These are phyloP conservation scores for Aspergillus sp. DNA, from an alignment of 2,329 filamentous ascomycete genomes.

Conservation along the genomic window DNA sequence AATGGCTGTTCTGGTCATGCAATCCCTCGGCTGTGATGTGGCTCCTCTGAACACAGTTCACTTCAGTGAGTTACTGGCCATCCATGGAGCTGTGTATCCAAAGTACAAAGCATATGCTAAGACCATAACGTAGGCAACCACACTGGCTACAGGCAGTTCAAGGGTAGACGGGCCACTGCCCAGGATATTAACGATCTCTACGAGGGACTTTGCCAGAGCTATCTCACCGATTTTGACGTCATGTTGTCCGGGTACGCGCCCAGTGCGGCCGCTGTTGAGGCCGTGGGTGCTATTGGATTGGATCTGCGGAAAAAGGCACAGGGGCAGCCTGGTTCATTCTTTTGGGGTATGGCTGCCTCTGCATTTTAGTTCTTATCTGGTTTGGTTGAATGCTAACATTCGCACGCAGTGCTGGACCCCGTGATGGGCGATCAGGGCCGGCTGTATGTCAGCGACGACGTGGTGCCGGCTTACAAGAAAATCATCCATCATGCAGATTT, in stretches of 20 bases:
- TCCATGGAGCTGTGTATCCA: not conserved
- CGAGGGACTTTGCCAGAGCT: conserved; percentile 70
- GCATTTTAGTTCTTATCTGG: not conserved
- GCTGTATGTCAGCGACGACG: conserved; percentile 84
- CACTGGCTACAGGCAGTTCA: conserved; percentile 82
- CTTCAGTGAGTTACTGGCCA: conserved; percentile 61
- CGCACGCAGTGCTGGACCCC: conserved; percentile 66
- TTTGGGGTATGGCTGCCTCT: conserved; percentile 56
- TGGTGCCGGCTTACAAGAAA: conserved; percentile 80
- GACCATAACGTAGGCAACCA: conserved; percentile 68
- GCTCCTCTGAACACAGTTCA: conserved; percentile 93
- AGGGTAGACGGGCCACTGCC: conserved; percentile 72
- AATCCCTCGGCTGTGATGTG: conserved; percentile 87
- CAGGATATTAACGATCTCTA: conserved; percentile 79
- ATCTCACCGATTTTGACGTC: conserved; percentile 84
- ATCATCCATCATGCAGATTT: conserved; percentile 76
- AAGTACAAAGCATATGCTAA: not conserved
- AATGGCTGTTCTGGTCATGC: conserved; percentile 90
- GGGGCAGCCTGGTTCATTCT: conserved; percentile 65
- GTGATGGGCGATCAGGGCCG: conserved; percentile 96
- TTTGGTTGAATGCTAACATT: conserved; percentile 4
- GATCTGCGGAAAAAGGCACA: conserved; percentile 63
- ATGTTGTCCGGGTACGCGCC: conserved; percentile 93
- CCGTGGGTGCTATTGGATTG: conserved; percentile 73
- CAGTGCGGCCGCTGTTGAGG: conserved; percentile 72